Base-by-base conservation (phyloP, 352 stramenopile genomes). In the Elongisporangium undulatum region DNA sequence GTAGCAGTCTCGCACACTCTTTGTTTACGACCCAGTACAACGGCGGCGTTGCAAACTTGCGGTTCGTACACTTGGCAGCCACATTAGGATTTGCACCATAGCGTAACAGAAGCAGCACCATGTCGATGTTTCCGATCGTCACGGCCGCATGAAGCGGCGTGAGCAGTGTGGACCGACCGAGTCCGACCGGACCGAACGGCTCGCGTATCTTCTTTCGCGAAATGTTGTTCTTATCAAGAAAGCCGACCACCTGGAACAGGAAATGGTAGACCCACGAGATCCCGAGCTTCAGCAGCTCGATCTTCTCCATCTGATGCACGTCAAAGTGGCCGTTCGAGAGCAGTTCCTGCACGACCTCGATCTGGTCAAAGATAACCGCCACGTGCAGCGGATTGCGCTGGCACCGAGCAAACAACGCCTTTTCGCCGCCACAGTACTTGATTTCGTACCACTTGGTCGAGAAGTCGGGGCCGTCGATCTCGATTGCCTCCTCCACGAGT, bases 311-410 rank as follows among this genome's bases (percentile, higher is more conserved):
- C 34, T 83, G 66, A 22, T 90, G 71, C 16, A 90, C 74, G 51
- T 94, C 83, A 59, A 94, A 94, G 51, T 72, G 62, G 1, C 65
- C 71, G 41, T 79, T 72, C 20, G 68, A 62, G 19, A 94, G 64
- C 53, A 94, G 55, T 52, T 83, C 75, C n/a, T 79, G 67, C 17
- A 90, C 81, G 56, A 90, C 68, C 17, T 87, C 74, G 0, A 77
- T 58, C 23, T 89, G 80, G 56, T 89, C 82, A 55, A 89, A 92
- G 19, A 85, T 72, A 10, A 92, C 68, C 0, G 85, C 85, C 4
- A 90, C 79, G 20, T 94, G 85, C 34, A 94, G 69, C 2, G 85
- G 85, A 39, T 94, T 94, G 10, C 77, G 80, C 23, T 83, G 80
- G 38, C 71, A 81, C 38, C 55, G 67, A 15, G 70, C 64, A 41